Evolutionary conservation across 1,139 yeast species (phyloP).

Genomic region (Arxiozyma slooffiae): DNA sequence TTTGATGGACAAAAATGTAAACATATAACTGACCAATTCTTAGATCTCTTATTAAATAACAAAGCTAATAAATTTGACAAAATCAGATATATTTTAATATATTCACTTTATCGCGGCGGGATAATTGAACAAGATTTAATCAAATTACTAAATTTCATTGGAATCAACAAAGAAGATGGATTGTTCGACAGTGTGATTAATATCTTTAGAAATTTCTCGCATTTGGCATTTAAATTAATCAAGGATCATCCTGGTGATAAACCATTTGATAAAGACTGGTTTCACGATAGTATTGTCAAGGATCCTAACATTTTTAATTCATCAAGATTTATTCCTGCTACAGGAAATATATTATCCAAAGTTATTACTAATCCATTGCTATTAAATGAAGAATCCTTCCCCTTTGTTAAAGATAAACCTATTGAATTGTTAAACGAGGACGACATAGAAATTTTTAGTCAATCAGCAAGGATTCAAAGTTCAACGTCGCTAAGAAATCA

Average conservation of each 20-base stretch:
- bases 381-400: constrained; percentile 47
- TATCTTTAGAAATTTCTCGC: constrained; percentile 55
- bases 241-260: constrained; percentile 38
- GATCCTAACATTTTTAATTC: constrained; percentile 63
- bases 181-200: constrained; percentile 38
- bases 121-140: constrained; percentile 61
- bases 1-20: constrained; percentile 61
- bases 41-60: constrained; percentile 47
- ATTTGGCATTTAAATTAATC: constrained; percentile 57
- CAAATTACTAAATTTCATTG: constrained; percentile 63
- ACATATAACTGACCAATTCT: constrained; percentile 56
- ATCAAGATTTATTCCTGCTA: constrained; percentile 67
- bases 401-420: constrained; percentile 71
- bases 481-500: constrained; percentile 56
- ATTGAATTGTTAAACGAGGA: constrained; percentile 42
- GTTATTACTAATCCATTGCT: constrained; percentile 31
- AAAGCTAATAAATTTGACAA: constrained; percentile 52
- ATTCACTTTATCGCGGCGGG: constrained; percentile 80
- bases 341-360: constrained; percentile 48
- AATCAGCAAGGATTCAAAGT: constrained; percentile 27
- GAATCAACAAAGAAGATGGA: constrained; percentile 47
- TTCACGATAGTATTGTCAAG: constrained; percentile 44
- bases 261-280: constrained; percentile 38
- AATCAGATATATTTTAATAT: constrained; percentile 64
- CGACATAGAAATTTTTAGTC: constrained; percentile 33